Conservation (phyloP, 2,329 filamentous ascomycete genomes). For the Colletotrichum lentis region DNA sequence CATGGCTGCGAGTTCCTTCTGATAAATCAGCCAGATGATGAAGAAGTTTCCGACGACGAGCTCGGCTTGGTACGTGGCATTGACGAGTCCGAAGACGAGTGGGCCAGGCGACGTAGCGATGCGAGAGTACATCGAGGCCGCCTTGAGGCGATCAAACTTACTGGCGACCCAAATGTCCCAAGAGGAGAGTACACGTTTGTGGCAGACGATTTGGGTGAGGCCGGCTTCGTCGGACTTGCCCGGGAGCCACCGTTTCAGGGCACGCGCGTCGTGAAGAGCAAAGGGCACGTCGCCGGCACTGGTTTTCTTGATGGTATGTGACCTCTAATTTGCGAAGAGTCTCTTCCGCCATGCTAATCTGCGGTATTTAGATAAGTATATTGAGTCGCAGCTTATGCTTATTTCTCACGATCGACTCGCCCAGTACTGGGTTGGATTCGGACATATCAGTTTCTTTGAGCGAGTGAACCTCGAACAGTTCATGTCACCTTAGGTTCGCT, state of each 20-base stretch:
- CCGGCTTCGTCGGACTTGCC: slow-evolving; percentile 70
- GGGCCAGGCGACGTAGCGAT: slow-evolving; percentile 54
- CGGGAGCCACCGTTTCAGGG: slow-evolving; percentile 76
- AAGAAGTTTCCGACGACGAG: slow-evolving; percentile 54
- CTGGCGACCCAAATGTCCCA: slow-evolving; percentile 89
- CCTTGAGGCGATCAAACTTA: slow-evolving; percentile 87
- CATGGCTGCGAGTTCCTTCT: slow-evolving; percentile 91
- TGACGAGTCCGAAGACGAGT: slow-evolving; percentile 57
- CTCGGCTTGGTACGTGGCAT: slow-evolving; percentile 51
- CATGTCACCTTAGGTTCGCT: slow-evolving; percentile 42
- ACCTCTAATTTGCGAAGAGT: background rate
- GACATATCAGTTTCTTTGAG: slow-evolving; percentile 68
- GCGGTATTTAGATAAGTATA: slow-evolving; percentile 70
- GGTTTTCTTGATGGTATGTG: slow-evolving; percentile 76
- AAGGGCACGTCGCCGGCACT: slow-evolving; percentile 78
- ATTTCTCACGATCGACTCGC: slow-evolving; percentile 80
- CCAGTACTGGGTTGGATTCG: slow-evolving; percentile 78
- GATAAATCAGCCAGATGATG: slow-evolving; percentile 75
- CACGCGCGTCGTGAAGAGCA: slow-evolving; percentile 74
- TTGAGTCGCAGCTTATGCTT: slow-evolving; percentile 78
- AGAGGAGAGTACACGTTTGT: slow-evolving; percentile 85
- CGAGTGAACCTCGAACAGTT: slow-evolving; percentile 67
- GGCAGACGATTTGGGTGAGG: slow-evolving; percentile 76
- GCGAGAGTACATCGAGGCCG: slow-evolving; percentile 68
- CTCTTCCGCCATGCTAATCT: background rate